Evolutionary conservation across 1,139 yeast species (phyloP), one percentile per base, ranked within the genome.

Genomic region (Lodderomyces beijingensis): DNA sequence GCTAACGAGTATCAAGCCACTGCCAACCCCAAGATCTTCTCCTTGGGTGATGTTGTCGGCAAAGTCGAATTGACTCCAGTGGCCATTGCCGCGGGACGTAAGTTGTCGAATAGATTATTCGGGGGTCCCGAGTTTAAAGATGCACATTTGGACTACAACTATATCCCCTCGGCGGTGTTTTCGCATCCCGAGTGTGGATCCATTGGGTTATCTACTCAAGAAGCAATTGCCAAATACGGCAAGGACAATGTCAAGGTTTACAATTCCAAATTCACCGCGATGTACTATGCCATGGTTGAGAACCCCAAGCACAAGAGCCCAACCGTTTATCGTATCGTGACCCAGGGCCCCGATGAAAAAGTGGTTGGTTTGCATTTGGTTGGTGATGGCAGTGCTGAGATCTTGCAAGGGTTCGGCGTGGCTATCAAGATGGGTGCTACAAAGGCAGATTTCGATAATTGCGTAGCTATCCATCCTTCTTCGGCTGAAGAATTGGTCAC

Each of bases 381-480:
- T 43, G 99, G 99, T 39, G 96, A 88, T 51, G 62, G 77, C 9
- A 79, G 94, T 41, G 77, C 95, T 25, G 99, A 91, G 61, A 88
- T 93, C 42, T 73, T 91, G 48, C 99, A 91, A 70, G 99, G 98
- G 23, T 91, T 91, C 52, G 98, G 97, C 37, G 98, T 88, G 34
- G 98, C 98, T 37, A 68, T 91, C 45, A 88, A 88, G 65, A 85
- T 85, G 95, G 98, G 98, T 25, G 98, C 98, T 28, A 91, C 98
- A 30, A 91, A 91, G 70, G 77, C 77, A 33, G 96, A 91, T 58
- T 89, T 91, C 44, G 99, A 91, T 61, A 80, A 68, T 55, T 85
- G 94, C 64, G 97, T 91, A 23, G 99, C 99, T 30, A 91, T 91
- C 52, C 99, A 91, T 59, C 99, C 99, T 42, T 89, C 98, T 1